phyloP scores from a whole-genome alignment of 148 eudicot genomes.

The Rhododendron simsii region DNA sequence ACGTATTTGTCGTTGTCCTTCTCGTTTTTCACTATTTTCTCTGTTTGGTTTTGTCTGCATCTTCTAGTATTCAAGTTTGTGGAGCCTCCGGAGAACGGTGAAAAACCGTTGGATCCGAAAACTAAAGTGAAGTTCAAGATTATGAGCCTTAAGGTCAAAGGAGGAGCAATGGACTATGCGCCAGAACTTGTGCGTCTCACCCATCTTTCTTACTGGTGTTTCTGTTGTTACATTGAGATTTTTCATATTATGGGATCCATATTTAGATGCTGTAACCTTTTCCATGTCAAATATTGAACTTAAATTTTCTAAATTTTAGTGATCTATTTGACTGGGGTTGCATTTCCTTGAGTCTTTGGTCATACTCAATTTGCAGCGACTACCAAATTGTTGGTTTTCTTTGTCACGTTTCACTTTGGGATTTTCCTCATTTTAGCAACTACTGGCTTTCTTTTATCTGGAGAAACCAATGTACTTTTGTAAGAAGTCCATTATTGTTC shows the following conservation, averaged over 20 bases:
- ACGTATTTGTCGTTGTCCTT: background rate
- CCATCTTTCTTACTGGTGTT: background rate
- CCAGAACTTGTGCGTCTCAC: slow-evolving; percentile 62
- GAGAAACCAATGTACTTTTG: background rate
- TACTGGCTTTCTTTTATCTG: background rate
- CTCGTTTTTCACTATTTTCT: background rate
- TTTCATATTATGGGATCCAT: background rate
- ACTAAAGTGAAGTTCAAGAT: slow-evolving; percentile 74
- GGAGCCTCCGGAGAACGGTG: slow-evolving; percentile 81
- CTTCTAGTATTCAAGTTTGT: slow-evolving; percentile 75
- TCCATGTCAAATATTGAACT: background rate
- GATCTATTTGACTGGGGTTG: background rate
- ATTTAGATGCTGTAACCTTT: background rate
- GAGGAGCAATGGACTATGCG: slow-evolving; percentile 60
- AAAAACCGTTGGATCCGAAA: slow-evolving; percentile 70
- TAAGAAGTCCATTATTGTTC: background rate
- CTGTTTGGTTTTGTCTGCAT: slow-evolving; percentile 11
- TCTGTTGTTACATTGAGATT: background rate
- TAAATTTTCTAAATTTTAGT: background rate
- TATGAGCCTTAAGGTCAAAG: slow-evolving; percentile 83
- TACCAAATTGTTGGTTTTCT: background rate
- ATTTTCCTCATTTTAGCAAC: background rate
- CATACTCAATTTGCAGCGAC: background rate
- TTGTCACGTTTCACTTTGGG: background rate
- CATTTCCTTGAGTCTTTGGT: background rate